Evolutionary conservation across 495 filamentous ascomycete genomes (phyloP).

Genomic region (Tirmania nivea): DNA sequence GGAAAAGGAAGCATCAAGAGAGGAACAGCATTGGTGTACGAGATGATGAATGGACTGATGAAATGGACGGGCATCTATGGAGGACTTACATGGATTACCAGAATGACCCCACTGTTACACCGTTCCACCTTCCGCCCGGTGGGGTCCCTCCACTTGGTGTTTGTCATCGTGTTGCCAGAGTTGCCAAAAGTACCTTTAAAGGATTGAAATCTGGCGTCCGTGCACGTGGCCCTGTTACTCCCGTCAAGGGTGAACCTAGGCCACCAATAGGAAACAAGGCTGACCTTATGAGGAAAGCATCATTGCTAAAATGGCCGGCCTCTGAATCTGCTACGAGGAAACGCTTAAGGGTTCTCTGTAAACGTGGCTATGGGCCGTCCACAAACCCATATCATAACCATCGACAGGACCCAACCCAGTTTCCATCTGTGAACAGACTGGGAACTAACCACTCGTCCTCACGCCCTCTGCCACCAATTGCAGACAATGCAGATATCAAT

Average conservation of each 20-base stretch:
- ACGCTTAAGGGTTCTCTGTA: constrained; percentile 66
- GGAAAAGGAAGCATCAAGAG: not conserved
- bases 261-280: constrained; percentile 10
- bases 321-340: constrained; percentile 59
- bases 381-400: constrained; percentile 29
- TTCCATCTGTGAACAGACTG: constrained; percentile 7
- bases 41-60: constrained; percentile 47
- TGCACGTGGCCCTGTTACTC: not conserved
- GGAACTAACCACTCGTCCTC: constrained; percentile 9
- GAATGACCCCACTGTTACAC: constrained; percentile 78
- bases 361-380: constrained; percentile 51
- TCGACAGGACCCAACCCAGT: constrained; percentile 17
- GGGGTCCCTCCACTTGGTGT: constrained; percentile 74
- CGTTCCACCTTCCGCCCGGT: constrained; percentile 76
- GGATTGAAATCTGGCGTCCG: constrained; percentile 23
- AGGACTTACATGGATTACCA: constrained; percentile 70
- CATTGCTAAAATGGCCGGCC: constrained; percentile 45
- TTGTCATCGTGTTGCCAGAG: constrained; percentile 66
- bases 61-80: constrained; percentile 90
- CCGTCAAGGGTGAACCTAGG: constrained; percentile 2
- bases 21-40: constrained; percentile 1
- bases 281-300: constrained; percentile 14
- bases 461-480: constrained; percentile 18
- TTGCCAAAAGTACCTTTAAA: constrained; percentile 70
- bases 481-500: constrained; percentile 1